Evolutionary conservation across 2,329 filamentous ascomycete species (phyloP).

Genomic region (Triangularia verruculosa): DNA sequence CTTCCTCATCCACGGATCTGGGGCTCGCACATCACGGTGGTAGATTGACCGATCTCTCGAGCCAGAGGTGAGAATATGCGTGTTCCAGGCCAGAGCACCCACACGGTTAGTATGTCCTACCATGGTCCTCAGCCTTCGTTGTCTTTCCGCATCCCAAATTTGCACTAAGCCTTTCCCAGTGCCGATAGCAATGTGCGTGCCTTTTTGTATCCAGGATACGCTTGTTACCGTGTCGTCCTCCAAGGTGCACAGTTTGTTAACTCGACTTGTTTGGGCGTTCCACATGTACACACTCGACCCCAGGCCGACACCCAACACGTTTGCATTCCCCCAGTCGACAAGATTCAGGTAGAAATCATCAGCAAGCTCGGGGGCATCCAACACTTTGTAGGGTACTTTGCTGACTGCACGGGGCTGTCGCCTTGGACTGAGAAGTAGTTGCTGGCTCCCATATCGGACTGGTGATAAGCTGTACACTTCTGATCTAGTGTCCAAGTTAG

Average conservation of each 20-base stretch:
- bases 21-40: conserved; percentile 89
- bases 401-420: conserved; percentile 87
- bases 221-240: conserved; percentile 93
- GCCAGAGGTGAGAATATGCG: conserved; percentile 93
- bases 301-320: conserved; percentile 88
- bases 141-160: conserved; percentile 93
- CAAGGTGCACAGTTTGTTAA: conserved; percentile 90
- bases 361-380: conserved; percentile 91
- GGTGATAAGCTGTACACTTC: conserved; percentile 96
- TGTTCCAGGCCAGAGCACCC: conserved; percentile 94
- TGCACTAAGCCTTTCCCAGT: conserved; percentile 93
- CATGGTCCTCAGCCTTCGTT: conserved; percentile 87
- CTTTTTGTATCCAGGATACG: conserved; percentile 97
- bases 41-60: conserved; percentile 92
- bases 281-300: conserved; percentile 97
- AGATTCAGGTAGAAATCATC: conserved; percentile 98
- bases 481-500: conserved; percentile 83
- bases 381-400: conserved; percentile 96
- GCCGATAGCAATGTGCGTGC: conserved; percentile 91
- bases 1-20: conserved; percentile 84
- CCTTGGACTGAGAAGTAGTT: conserved; percentile 85
- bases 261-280: conserved; percentile 87
- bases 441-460: conserved; percentile 87
- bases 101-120: conserved; percentile 92
- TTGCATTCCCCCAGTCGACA: conserved; percentile 95